phyloP scores from a whole-genome alignment of 148 eudicot species.

The Diospyros lotus region DNA sequence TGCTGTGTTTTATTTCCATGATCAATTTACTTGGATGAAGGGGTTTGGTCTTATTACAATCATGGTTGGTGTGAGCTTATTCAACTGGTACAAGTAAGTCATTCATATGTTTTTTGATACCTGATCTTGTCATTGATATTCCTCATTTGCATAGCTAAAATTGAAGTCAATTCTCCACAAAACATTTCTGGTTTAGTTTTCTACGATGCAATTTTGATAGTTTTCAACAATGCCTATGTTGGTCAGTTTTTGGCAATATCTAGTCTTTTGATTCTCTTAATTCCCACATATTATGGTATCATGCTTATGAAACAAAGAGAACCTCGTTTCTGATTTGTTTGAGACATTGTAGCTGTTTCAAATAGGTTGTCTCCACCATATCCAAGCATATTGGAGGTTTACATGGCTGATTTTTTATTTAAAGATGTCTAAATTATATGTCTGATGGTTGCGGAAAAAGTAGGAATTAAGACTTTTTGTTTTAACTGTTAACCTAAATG shows the following conservation, averaged over 20 bases:
- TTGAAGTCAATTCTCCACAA: not conserved
- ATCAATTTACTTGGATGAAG: constrained; percentile 90
- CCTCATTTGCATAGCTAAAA: not conserved
- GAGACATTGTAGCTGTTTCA: not conserved
- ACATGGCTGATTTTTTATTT: not conserved
- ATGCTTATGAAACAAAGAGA: not conserved
- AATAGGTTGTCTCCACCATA: not conserved
- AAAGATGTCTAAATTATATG: not conserved
- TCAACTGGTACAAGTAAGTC: constrained; percentile 98
- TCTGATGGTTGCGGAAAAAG: not conserved
- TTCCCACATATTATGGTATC: not conserved
- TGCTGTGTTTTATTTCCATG: constrained; percentile 96
- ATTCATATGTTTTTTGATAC: not conserved
- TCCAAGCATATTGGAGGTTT: not conserved
- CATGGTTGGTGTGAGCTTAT: constrained; percentile 88
- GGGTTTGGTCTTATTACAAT: constrained; percentile 77
- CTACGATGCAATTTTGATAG: not conserved
- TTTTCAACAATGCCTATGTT: not conserved
- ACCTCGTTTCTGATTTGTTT: not conserved
- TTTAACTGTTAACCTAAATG: too few relatives aligned
- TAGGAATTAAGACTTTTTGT: not conserved
- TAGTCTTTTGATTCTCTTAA: not conserved
- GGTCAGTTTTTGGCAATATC: not conserved
- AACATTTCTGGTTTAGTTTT: not conserved
- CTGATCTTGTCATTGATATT: not conserved